Evolutionary conservation across 2,329 filamentous ascomycete genomes (phyloP), one percentile per base, ranked within the genome.

Genomic region (Nemania sp.): DNA sequence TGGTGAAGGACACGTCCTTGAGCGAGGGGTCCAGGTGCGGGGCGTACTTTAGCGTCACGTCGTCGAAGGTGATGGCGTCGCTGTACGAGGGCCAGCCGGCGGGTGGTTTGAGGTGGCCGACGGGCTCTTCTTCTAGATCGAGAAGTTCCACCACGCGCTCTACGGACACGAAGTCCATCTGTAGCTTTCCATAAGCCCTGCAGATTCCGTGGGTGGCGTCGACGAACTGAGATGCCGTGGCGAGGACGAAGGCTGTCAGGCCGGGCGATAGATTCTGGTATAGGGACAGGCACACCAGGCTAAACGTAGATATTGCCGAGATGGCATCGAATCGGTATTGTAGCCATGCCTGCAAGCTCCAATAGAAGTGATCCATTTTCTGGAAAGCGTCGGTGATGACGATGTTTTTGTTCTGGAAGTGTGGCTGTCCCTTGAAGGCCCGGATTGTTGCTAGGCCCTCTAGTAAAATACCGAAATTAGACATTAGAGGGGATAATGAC

Each of bases 301-400:
- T 80, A 66, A 95, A 92, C 0, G 92, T 93, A 7, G 93, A 93
- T 3, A 87, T 77, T 0, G 91, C 92, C 0, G 93, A 93, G 5
- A 94, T 80, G 8, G 84, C 79, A 73, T 93, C 90, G 64, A 96
- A 95, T 13, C 94, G 89, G 75, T 92, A 93, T 77, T 90, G 90
- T 2, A 97, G 84, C 94, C 94, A 97, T 7, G 89, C 89, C 72
- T 97, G 93, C 51, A 97, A 85, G 66, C 90, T 92, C 92, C 94
- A 97, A 81, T 97, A 97, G 81, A 97, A 97, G 78, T 98, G 94
- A 75, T 98, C 94, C 87, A 97, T 96, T 77, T 93, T 93, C 78
- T 97, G 94, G 77, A 97, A 97, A 20, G 90, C 89, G 76, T 97
- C 94, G 0, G 94, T 93, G 0, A 94, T 93, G 1, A 86, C 83